phyloP scores from a whole-genome alignment of 305 asterid species.

The Salvia sclarea region DNA sequence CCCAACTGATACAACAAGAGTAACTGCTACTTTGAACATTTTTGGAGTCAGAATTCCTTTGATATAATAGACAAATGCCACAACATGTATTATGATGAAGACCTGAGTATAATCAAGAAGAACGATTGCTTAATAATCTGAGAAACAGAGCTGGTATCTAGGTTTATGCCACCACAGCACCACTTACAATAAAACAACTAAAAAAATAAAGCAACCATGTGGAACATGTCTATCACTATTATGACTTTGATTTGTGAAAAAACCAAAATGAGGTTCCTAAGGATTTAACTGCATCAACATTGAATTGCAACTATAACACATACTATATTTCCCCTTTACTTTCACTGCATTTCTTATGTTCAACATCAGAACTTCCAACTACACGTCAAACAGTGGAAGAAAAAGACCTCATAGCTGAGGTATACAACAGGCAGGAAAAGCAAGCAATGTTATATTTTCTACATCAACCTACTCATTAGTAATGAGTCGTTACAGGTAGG shows the following conservation, averaged over 20 bases:
- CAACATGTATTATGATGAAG: slow-evolving; percentile 78
- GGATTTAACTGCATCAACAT: not conserved
- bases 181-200: slow-evolving; percentile 12
- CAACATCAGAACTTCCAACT: slow-evolving; percentile 2
- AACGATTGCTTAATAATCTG: slow-evolving; percentile 22
- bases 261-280: not conserved
- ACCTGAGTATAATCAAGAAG: slow-evolving; percentile 54
- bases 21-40: slow-evolving; percentile 95
- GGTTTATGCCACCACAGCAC: not conserved
- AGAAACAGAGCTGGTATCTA: slow-evolving; percentile 14
- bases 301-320: not conserved
- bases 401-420: slow-evolving; percentile 4
- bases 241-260: not conserved
- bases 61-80: slow-evolving; percentile 84
- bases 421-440: not conserved
- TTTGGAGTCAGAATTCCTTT: slow-evolving; percentile 80
- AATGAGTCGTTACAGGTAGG: not conserved
- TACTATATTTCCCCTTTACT: not conserved
- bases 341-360: not conserved
- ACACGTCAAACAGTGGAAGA: slow-evolving; percentile 3
- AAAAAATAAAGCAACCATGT: slow-evolving; percentile 11
- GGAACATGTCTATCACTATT: slow-evolving; percentile 20
- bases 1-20: slow-evolving; percentile 75
- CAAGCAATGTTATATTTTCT: not conserved
- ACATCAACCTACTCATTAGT: not conserved